phyloP scores from a whole-genome alignment of 73 alveolate species.

The Symbiodinium natans region DNA sequence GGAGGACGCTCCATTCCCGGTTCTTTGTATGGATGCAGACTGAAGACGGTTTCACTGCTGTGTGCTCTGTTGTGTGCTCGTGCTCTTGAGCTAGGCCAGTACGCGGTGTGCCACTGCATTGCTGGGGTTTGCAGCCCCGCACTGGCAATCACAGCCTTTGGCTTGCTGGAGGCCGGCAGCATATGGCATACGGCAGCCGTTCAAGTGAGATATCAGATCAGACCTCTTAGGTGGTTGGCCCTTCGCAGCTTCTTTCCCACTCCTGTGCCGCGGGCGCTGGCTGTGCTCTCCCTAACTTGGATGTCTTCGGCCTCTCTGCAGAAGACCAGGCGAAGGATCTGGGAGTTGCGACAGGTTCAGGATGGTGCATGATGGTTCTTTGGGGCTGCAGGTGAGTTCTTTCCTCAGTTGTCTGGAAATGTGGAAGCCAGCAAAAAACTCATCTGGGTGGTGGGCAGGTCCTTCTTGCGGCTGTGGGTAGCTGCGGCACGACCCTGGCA shows the following conservation, averaged over 20 bases:
- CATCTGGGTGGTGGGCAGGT: neutral
- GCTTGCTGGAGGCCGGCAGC: constrained; percentile 22
- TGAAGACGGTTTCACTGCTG: too few species aligned
- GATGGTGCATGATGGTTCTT: too few species aligned
- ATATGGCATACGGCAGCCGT: too few species aligned
- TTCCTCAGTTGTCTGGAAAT: too few species aligned
- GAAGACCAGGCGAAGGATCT: neutral
- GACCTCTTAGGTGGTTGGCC: neutral
- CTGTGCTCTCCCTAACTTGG: neutral
- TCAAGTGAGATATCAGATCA: too few species aligned
- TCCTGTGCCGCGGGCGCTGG: neutral
- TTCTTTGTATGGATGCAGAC: too few species aligned
- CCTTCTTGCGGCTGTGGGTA: neutral
- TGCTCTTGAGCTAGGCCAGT: neutral
- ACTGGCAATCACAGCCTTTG: neutral
- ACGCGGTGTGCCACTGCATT: neutral
- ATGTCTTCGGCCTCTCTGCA: neutral
- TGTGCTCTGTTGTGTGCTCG: neutral
- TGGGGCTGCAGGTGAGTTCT: too few species aligned
- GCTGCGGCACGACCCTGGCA: neutral
- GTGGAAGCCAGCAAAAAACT: too few species aligned
- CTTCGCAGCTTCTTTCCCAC: neutral
- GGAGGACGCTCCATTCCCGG: too few species aligned
- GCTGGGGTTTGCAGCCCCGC: neutral
- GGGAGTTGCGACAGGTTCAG: too few species aligned